Evolutionary conservation across 805 yeast species (phyloP).

Genomic region (Starmerella vaccinii): DNA sequence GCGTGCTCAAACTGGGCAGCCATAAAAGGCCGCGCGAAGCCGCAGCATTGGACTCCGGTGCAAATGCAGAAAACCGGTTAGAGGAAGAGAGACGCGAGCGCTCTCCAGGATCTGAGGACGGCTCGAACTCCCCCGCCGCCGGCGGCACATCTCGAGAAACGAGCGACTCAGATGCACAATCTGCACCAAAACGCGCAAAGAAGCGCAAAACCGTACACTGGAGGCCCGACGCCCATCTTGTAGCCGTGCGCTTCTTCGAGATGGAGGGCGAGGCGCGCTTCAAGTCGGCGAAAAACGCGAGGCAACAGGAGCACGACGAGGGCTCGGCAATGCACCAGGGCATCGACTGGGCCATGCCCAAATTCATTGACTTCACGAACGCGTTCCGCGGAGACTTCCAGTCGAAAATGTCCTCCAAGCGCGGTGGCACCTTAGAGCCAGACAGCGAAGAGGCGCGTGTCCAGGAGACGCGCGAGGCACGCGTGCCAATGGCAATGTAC

Average conservation of each 20-base stretch:
- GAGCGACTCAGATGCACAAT: background rate
- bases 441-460: slow-evolving; percentile 25
- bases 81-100: background rate
- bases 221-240: slow-evolving; percentile 29
- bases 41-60: background rate
- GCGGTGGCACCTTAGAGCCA: slow-evolving; percentile 28
- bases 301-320: slow-evolving; percentile 21
- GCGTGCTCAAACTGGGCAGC: slow-evolving; percentile 13
- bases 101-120: background rate
- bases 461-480: slow-evolving; percentile 25
- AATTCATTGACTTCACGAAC: slow-evolving; percentile 17
- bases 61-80: background rate
- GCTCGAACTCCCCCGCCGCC: too few species aligned
- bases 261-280: slow-evolving; percentile 21
- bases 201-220: slow-evolving; percentile 28
- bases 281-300: slow-evolving; percentile 22
- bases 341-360: slow-evolving; percentile 25
- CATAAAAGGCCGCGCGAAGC: slow-evolving; percentile 16
- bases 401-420: slow-evolving; percentile 24
- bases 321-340: slow-evolving; percentile 17
- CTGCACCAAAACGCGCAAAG: slow-evolving; percentile 17
- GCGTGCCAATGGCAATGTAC: slow-evolving; percentile 23
- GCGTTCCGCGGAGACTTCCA: slow-evolving; percentile 14
- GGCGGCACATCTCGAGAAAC: background rate
- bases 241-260: slow-evolving; percentile 28